Evolutionary conservation across 148 eudicot genomes (phyloP), one percentile per base, ranked within the genome.

Genomic region (Arctostaphylos glauca): DNA sequence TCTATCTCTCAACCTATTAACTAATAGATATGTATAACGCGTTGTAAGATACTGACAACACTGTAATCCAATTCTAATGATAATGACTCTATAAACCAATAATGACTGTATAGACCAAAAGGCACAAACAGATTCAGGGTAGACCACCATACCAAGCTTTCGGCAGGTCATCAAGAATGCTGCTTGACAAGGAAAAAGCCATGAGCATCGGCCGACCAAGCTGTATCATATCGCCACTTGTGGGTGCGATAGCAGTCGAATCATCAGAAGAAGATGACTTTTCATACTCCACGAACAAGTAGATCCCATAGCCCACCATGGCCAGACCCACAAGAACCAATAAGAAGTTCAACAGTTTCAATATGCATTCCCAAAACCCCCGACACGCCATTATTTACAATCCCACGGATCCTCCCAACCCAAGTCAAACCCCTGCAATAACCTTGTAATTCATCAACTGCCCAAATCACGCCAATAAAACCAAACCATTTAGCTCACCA

Each of bases 271-370:
- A 31, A 18, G 87, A 73, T 10, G 88, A 86, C 53, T 91, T 91
- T 71, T 90, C 84, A 82, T 90, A 95, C 86, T 87, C 90, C 62
- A 94, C 96, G 87, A 91, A 95, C 83, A 95, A 91, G 90, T 95
- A 95, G 81, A 95, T 87, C 56, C 98, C 98, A 82, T 92, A 95
- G 0, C 95, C 98, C 83, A 95, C 88, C 90, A 94, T 92, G 5
- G 98, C 94, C 85, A 95, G 67, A 79, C 98, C 98, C 48, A 84
- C 88, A 73, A 95, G 87, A 55, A 91, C 91, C 87, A 95, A 82
- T 83, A 95, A 81, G 84, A 95, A 90, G 84, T 95, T 95, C 38
- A 95, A 82, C 23, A 94, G 86, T 91, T 92, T 95, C 90, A 95
- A 78, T 50, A 95, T 9, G 83, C 98, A 95, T 83, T 94, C 96